phyloP scores from a whole-genome alignment of 225 moss, liverwort and hornwort species.

The Climacium dendroides region DNA sequence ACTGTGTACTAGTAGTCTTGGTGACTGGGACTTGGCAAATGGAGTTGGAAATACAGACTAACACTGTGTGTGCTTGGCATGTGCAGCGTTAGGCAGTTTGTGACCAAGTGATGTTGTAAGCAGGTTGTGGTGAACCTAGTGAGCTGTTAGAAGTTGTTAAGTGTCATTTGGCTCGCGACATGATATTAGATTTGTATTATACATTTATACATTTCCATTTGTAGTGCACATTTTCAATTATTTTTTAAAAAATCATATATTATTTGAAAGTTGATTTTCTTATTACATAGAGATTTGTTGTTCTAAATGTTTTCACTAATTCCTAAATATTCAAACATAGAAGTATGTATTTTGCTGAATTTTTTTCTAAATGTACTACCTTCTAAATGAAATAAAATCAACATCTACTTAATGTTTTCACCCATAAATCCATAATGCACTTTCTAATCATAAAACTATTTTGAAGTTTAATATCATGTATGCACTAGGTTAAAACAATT shows the following conservation, averaged over 20 bases:
- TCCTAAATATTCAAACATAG: background rate
- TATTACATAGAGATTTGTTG: background rate
- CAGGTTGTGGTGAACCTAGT: no score
- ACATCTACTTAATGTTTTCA: background rate
- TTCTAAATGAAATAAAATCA: background rate
- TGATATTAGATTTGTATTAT: background rate
- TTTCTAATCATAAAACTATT: background rate
- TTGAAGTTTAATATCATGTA: background rate
- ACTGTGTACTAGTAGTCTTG: no score
- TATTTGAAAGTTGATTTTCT: background rate
- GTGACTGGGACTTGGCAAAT: no score
- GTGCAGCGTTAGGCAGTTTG: no score
- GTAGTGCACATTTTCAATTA: no score
- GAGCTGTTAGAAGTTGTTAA: no score
- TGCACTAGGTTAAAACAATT: accelerated
- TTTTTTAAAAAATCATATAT: background rate
- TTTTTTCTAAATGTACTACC: background rate
- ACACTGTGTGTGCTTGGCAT: no score
- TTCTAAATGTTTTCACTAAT: background rate
- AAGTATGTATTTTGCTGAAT: background rate
- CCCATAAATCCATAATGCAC: background rate
- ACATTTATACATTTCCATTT: no score
- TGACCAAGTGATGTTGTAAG: no score
- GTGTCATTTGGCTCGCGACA: no score
- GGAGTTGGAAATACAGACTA: no score